Evolutionary conservation across 2,329 filamentous ascomycete genomes (phyloP), one percentile per base, ranked within the genome.

Genomic region (Dactylellina cionopaga): DNA sequence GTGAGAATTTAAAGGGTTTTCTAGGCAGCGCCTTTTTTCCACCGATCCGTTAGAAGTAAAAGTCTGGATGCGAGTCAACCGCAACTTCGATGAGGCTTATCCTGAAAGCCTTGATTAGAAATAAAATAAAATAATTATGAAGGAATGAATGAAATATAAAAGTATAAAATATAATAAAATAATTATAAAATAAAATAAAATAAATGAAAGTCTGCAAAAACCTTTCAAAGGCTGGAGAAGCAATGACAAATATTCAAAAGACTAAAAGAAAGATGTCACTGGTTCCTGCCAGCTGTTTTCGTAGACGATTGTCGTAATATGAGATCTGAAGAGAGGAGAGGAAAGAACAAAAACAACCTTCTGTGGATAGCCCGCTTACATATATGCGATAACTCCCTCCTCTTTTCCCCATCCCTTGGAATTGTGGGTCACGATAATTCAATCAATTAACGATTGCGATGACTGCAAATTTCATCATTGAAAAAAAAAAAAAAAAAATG

Each of bases 231-330:
- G 68, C 59, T 24, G 43, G 33, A n/a, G 47, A 22, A 37, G 15
- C 51, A 56, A 56, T 52, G 51, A 71, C 43, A 71, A 33, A 24
- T 37, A 19, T 39, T 44, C 4, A 24, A 39, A 59, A 27, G 55
- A 65, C 59, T 58, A 64, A 56, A 59, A 56, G 56, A 58, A 58
- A 59, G 43, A 56, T 63, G 43, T 63, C 56, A 72, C 68, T 72
- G 68, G 68, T 56, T n/a, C 68, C 68, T 58, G 68, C 68, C 68
- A 72, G 68, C 35, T 62, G 29, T 25, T 58, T 46, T 63, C 64
- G 64, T 60, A 58, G 49, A 68, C 54, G 63, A 59, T 7, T n/a
- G 63, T 54, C 62, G 63, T 59, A 44, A 59, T 44, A 43, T 10
- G 33, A 22, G 17, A 35, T 43, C 41, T 47, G 22, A 43, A 33